phyloP scores from a whole-genome alignment of 1,284 basidiomycete species.

The Naganishia albida region DNA sequence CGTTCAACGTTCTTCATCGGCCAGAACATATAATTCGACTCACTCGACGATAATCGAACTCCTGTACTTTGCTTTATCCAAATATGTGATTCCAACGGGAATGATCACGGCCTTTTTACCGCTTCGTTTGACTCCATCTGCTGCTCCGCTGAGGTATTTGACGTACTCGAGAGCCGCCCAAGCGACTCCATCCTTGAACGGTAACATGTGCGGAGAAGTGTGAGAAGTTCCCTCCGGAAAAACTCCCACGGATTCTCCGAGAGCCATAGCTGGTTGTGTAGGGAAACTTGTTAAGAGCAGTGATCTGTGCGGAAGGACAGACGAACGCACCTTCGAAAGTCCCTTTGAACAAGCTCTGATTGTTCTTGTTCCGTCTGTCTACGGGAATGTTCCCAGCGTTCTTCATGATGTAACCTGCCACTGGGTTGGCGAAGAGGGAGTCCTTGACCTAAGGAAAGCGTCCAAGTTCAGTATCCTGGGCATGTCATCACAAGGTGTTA shows the following conservation, averaged over 20 bases:
- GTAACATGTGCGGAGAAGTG: constrained; percentile 87
- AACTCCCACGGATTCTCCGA: constrained; percentile 78
- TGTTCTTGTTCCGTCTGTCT: constrained; percentile 87
- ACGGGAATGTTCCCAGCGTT: constrained; percentile 94
- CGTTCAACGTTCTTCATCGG: background rate
- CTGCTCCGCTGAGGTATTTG: constrained; percentile 65
- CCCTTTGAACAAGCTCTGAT: constrained; percentile 81
- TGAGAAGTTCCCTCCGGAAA: constrained; percentile 81
- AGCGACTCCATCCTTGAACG: constrained; percentile 91
- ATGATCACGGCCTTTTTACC: constrained; percentile 63
- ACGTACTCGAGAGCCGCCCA: constrained; percentile 94
- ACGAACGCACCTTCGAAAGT: constrained; percentile 67
- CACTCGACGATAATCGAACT: constrained; percentile 62
- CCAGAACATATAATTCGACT: constrained; percentile 63
- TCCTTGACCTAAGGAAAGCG: constrained; percentile 51
- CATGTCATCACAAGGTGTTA: background rate
- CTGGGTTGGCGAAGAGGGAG: constrained; percentile 73
- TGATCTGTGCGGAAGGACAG: background rate
- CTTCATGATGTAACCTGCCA: constrained; percentile 71
- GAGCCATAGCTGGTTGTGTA: constrained; percentile 61
- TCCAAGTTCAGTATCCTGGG: background rate
- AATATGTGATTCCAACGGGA: constrained; percentile 87
- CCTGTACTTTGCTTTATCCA: constrained; percentile 90
- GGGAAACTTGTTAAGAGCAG: background rate
- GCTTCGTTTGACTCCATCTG: constrained; percentile 53